Evolutionary conservation across 2,329 filamentous ascomycete genomes (phyloP).

Genomic region (Phoma sp.): DNA sequence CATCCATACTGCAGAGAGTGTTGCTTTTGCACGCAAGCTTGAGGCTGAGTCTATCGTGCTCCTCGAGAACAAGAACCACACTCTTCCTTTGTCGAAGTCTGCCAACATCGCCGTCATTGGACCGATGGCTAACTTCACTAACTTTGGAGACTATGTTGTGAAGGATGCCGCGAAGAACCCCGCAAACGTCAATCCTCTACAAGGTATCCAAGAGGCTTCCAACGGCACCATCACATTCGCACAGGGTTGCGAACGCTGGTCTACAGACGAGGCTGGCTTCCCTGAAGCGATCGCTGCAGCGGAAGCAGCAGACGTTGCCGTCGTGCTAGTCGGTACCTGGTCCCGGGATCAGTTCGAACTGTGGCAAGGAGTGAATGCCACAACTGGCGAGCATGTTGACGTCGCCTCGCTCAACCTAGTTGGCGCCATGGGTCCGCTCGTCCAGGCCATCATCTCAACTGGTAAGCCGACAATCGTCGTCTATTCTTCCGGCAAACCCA

Average conservation of each 20-base stretch:
- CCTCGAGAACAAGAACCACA: conserved; percentile 71
- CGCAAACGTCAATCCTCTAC: conserved; percentile 71
- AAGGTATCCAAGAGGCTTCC: conserved; percentile 67
- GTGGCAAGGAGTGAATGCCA: conserved; percentile 74
- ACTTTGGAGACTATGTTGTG: conserved; percentile 78
- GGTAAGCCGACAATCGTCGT: conserved; percentile 72
- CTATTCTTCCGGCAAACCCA: conserved; percentile 72
- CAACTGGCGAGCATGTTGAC: conserved; percentile 77
- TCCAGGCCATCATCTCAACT: conserved; percentile 70
- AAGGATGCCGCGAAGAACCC: conserved; percentile 63
- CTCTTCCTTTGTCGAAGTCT: conserved; percentile 69
- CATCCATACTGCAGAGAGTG: conserved; percentile 67
- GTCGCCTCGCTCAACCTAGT: conserved; percentile 68
- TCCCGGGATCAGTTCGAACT: conserved; percentile 74
- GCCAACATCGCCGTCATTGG: conserved; percentile 77
- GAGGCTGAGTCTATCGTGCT: conserved; percentile 75
- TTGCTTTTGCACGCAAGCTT: conserved; percentile 67
- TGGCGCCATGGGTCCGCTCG: conserved; percentile 71
- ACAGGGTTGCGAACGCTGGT: conserved; percentile 76
- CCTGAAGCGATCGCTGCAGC: conserved; percentile 70
- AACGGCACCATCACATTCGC: conserved; percentile 69
- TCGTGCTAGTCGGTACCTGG: conserved; percentile 79
- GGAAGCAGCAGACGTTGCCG: conserved; percentile 70
- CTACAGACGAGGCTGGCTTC: conserved; percentile 71
- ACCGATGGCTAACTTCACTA: conserved; percentile 65